Base-by-base conservation (phyloP, 305 asterid species). In the Fraxinus albicans region DNA sequence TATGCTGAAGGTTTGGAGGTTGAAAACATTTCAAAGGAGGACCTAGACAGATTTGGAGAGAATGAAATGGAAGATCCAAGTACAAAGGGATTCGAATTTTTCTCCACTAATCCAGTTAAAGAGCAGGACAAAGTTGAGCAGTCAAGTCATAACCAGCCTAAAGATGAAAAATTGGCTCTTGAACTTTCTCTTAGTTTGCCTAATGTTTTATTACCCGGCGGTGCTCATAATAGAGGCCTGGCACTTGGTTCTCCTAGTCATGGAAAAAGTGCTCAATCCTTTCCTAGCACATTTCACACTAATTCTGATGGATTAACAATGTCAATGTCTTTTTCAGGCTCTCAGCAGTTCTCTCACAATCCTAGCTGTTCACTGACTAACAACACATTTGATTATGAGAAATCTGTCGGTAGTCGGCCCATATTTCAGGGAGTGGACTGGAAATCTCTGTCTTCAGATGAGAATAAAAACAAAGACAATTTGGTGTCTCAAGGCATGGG, bases 141-240 rank as follows among this genome's bases (percentile, higher is more conserved):
- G 73, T 84, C 83, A 75, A 86, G 86, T 75, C 84, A 81, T 47
- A 84, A 77, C 89, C 89, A 89, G 91, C 86, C 89, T 50, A 91
- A 91, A 82, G 98, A 93, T 86, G 98, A 95, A 81, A 97, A 91
- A 83, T 82, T 93, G 86, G 91, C 98, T 73, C 98, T 96, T 87
- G 98, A 97, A 25, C 98, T 97, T 38, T 97, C 99, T 76, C 99
- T 97, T 88, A 93, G 99, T 94, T 90, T 97, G 89, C 99, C 99
- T 65, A 95, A 91, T 87, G 95, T 97, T 55, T 84, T 95, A 83
- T 84, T 94, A 85, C 98, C 99, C 19, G 92, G 93, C n/a, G 94
- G 97, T 76, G 87, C 93, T 44, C 92, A 87, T 77, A 88, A 77
- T 82, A 83, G 84, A 81, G 89, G 67, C 38, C 94, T 89, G 69